Conservation (phyloP, 805 yeast species). For the Starmerella bombi region DNA sequence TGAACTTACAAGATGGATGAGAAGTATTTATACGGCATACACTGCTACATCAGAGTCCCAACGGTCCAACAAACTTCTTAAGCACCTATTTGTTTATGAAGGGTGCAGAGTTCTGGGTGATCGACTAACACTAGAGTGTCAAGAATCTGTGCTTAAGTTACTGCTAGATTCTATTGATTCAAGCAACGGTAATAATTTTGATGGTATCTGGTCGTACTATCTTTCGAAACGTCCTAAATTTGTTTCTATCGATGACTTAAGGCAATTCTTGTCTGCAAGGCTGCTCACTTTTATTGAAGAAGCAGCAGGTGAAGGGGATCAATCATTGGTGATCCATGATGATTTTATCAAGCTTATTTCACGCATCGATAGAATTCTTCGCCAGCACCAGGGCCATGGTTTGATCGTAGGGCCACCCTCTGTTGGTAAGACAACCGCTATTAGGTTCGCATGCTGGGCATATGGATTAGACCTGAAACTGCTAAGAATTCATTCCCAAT, state of each 20-base stretch:
- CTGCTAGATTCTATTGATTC: neutral
- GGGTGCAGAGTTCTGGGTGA: slow-evolving; percentile 68
- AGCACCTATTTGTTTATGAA: slow-evolving; percentile 70
- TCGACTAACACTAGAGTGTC: slow-evolving; percentile 31
- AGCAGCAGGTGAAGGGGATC: slow-evolving; percentile 37
- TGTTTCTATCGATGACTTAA: slow-evolving; percentile 30
- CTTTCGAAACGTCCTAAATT: slow-evolving; percentile 14
- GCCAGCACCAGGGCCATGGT: slow-evolving; percentile 82
- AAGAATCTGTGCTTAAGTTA: neutral
- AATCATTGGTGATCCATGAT: slow-evolving; percentile 48
- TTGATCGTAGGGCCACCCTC: slow-evolving; percentile 73
- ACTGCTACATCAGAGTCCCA: slow-evolving; percentile 7
- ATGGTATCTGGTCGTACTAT: slow-evolving; percentile 10
- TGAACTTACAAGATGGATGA: slow-evolving; percentile 76
- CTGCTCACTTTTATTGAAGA: slow-evolving; percentile 66
- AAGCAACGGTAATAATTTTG: neutral
- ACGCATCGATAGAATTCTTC: slow-evolving; percentile 66
- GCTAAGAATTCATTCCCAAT: slow-evolving; percentile 43
- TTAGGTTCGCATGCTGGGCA: slow-evolving; percentile 83
- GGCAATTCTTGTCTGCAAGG: slow-evolving; percentile 47
- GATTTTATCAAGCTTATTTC: slow-evolving; percentile 62
- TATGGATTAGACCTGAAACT: slow-evolving; percentile 56
- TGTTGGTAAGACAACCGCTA: slow-evolving; percentile 65
- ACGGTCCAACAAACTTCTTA: slow-evolving; percentile 23
- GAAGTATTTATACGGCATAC: slow-evolving; percentile 50